These are phyloP conservation scores for Aspergillus sp. DNA, from an alignment of 2,329 filamentous ascomycete genomes.

Conservation along the genomic window DNA sequence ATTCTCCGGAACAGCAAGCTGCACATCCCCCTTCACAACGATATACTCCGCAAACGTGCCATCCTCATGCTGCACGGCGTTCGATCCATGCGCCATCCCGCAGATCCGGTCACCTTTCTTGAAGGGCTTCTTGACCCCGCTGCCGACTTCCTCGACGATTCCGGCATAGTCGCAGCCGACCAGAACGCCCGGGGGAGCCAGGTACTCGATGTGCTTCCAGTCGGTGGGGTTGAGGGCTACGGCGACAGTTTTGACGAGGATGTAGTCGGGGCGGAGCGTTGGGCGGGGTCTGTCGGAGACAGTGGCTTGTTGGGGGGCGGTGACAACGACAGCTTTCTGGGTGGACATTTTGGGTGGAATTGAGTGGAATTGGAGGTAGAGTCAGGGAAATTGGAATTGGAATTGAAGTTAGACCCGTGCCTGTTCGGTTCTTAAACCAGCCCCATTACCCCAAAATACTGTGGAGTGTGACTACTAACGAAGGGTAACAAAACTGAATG, in stretches of 20 bases:
- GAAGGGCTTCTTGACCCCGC: conserved; percentile 39
- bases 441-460: too few relatives aligned
- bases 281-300: conserved; percentile 33
- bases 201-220: conserved; percentile 43
- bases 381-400: background rate
- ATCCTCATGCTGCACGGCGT: conserved; percentile 35
- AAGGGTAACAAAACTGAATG: too few relatives aligned
- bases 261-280: conserved; percentile 39
- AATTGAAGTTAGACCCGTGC: background rate
- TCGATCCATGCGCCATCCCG: conserved; percentile 44
- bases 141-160: conserved; percentile 45
- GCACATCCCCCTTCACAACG: conserved; percentile 43
- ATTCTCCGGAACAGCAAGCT: conserved; percentile 40
- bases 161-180: conserved; percentile 49
- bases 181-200: conserved; percentile 29
- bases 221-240: conserved; percentile 51
- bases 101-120: conserved; percentile 46
- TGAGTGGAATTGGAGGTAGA: background rate
- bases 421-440: too few relatives aligned
- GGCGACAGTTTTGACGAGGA: conserved; percentile 45
- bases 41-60: conserved; percentile 50
- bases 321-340: conserved; percentile 32
- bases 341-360: background rate
- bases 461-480: too few relatives aligned
- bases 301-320: conserved; percentile 17